Evolutionary conservation across 257 asterid genomes (phyloP), one percentile per base, ranked within the genome.

Genomic region (Solanum megistacrolobum): DNA sequence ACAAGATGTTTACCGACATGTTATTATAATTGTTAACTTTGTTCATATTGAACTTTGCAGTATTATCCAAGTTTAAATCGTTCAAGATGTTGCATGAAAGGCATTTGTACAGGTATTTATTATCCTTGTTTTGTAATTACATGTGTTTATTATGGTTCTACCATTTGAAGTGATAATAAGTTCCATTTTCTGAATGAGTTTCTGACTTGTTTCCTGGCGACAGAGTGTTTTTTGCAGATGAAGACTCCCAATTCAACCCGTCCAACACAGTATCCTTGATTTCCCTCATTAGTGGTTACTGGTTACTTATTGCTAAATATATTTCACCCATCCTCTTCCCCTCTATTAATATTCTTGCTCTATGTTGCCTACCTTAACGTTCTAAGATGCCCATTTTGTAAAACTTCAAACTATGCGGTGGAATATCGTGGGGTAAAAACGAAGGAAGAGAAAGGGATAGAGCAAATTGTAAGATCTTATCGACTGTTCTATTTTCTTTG

Each of bases 221-320:
- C 89, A 97, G 99, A 97, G 90, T 97, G 99, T 86, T 97, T 97
- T 92, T 90, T 96, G 94, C 98, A 95, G 94, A 97, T 96, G 99
- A 96, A 94, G 95, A 94, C 97, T 72, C 98, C 99, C 87, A 96
- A 94, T 92, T 94, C 99, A 43, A 91, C 96, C 32, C 94, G 95
- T 87, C 99, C 99, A 25, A 95, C 99, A 34, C 99, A 97, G 99
- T 96, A 96, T 97, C 99, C 99, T 94, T 89, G 78, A 58, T 89
- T 68, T 86, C 23, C 68, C 12, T 39, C 41, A 9, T 41, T 90
- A 71, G 79, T 68, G 82, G 73, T 32, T 90, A 71, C 86, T 68
- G 74, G 58, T 32, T 83, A 20, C 76, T 66, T 81, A 36, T 58
- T 89, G 76, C 25, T 87, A 11, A 74, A 60, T 84, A 71, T 74